Percentiles rank a stretch among this genome's conserved stretches.
phyloP scores from a whole-genome alignment of 108 stramenopile genomes.

The Pelagomonas calceolata region DNA sequence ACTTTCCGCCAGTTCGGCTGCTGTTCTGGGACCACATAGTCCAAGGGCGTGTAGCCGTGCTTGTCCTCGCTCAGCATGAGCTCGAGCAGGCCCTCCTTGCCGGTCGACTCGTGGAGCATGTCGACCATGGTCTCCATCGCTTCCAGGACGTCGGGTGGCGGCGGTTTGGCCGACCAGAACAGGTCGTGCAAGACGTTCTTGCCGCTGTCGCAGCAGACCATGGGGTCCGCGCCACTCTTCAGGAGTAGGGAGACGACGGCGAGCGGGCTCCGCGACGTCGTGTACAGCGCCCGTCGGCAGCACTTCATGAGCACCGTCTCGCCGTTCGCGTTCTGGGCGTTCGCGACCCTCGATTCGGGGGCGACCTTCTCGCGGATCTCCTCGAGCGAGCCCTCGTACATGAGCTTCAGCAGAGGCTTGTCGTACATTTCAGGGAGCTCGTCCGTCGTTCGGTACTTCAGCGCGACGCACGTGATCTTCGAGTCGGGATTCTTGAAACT shows the following conservation, averaged over 20 bases:
- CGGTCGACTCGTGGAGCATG: neutral
- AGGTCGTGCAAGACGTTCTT: neutral
- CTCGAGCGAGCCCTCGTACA: neutral
- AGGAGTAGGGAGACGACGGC: neutral
- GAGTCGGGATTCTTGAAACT: neutral
- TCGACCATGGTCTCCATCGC: neutral
- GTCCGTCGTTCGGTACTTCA: neutral
- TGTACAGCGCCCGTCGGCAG: neutral
- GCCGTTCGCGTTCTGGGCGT: neutral
- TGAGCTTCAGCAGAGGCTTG: neutral
- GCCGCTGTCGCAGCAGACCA: neutral
- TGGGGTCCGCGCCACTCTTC: neutral
- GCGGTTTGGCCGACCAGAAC: neutral
- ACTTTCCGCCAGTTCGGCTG: neutral
- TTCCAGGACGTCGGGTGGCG: neutral
- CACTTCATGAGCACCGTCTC: neutral
- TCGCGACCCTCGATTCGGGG: neutral
- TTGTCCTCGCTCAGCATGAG: neutral
- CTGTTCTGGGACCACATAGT: neutral
- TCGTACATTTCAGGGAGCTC: neutral
- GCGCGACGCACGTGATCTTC: neutral
- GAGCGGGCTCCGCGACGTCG: neutral
- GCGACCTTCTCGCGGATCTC: neutral
- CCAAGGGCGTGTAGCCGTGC: neutral
- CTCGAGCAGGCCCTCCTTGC: neutral